These are phyloP conservation scores for Cajanus cajan DNA, from an alignment of 306 rosid species.

Conservation along the genomic window DNA sequence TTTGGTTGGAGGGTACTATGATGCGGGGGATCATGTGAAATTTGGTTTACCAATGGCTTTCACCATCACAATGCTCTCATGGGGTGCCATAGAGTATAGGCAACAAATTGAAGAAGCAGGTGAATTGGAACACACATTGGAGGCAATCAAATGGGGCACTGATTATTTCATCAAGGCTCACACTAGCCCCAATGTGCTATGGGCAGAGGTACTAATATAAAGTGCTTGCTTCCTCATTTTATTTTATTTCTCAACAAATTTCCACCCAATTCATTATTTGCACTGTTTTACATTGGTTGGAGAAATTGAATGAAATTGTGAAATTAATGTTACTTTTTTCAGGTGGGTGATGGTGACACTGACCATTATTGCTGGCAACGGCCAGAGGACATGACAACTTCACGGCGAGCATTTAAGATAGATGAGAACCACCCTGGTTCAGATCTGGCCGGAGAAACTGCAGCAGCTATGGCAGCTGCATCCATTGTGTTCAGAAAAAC, in stretches of 20 bases:
- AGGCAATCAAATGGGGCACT: conserved; percentile 96
- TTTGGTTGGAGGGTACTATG: conserved; percentile 95
- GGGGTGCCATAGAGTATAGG: conserved; percentile 77
- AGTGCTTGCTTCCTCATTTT: too few relatives aligned
- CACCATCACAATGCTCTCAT: conserved; percentile 93
- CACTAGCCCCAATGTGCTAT: conserved; percentile 80
- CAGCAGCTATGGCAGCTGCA: conserved; percentile 96
- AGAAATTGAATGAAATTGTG: background rate
- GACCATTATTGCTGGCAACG: conserved; percentile 99
- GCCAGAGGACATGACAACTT: conserved; percentile 97
- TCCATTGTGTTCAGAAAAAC: conserved; percentile 73
- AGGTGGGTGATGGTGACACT: conserved; percentile 99
- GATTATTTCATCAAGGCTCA: conserved; percentile 98
- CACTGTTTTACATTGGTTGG: background rate
- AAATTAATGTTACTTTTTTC: background rate
- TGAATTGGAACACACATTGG: conserved; percentile 76
- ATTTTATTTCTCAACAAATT: too few relatives aligned
- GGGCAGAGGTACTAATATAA: conserved; percentile 74
- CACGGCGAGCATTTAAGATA: conserved; percentile 87
- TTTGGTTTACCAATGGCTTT: conserved; percentile 98
- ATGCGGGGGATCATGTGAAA: conserved; percentile 98
- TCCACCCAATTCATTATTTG: background rate
- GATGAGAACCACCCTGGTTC: conserved; percentile 85
- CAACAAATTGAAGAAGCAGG: conserved; percentile 71
- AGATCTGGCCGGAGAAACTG: conserved; percentile 93